These are phyloP conservation scores for Ceratobasidium sp. DNA, from an alignment of 1,284 basidiomycete genomes.

Conservation along the genomic window DNA sequence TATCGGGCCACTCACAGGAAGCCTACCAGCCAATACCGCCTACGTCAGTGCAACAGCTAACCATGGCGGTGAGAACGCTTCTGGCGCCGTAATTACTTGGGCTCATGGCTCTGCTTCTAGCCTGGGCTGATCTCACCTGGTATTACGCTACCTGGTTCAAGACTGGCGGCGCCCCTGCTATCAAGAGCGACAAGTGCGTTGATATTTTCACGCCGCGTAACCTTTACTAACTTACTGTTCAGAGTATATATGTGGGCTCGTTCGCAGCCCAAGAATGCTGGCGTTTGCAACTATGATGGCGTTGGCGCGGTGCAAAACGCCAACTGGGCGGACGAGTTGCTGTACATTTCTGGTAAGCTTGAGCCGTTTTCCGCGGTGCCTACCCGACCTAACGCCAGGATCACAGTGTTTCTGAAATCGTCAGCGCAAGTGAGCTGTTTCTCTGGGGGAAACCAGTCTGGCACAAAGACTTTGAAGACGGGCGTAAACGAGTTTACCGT, in stretches of 20 bases:
- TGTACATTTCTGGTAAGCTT: constrained; percentile 23
- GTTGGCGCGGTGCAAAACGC: constrained; percentile 19
- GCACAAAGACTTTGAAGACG: constrained; percentile 1
- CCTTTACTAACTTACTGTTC: neutral
- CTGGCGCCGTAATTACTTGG: neutral
- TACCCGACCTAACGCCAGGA: neutral
- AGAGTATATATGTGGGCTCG: constrained; percentile 57
- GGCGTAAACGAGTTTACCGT: constrained; percentile 35
- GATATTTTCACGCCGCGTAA: neutral
- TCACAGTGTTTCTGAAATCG: constrained; percentile 3
- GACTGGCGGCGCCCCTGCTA: constrained; percentile 44
- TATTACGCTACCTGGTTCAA: constrained; percentile 46
- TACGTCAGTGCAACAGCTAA: neutral
- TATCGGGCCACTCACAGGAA: constrained; percentile 41
- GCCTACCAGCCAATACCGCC: neutral
- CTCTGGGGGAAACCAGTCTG: constrained; percentile 16
- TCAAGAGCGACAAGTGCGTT: constrained; percentile 53
- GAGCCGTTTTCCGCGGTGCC: no score
- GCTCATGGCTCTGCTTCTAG: neutral
- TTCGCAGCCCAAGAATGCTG: constrained; percentile 56
- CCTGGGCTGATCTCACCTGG: constrained; percentile 32
- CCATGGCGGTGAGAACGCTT: neutral
- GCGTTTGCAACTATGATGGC: constrained; percentile 1
- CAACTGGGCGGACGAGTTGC: constrained; percentile 18
- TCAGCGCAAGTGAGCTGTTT: constrained; percentile 14